A percentile compares a stretch with the other conserved stretches of the same genome.
Conservation (phyloP, 306 rosid genomes). For the Biancaea sappan region DNA sequence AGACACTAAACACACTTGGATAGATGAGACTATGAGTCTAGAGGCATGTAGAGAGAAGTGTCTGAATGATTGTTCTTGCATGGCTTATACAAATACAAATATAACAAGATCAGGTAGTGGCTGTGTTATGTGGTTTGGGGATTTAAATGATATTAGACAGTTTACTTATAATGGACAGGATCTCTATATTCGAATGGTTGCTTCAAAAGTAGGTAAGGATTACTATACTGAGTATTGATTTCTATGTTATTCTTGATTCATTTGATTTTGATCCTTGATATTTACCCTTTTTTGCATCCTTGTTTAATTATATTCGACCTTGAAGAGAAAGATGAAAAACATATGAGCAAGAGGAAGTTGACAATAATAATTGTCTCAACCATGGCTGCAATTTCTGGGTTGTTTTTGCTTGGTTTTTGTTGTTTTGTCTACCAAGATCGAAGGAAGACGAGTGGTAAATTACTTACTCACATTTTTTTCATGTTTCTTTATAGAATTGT, state of each 20-base stretch:
- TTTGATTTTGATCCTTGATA: neutral
- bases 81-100: conserved; percentile 35
- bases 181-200: conserved; percentile 28
- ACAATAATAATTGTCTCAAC: neutral
- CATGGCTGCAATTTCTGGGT: neutral
- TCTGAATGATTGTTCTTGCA: conserved; percentile 38
- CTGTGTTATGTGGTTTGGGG: conserved; percentile 40
- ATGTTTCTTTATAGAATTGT: neutral
- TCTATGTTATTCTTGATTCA: neutral
- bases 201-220: conserved; percentile 27
- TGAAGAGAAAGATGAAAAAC: neutral
- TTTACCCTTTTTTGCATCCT: neutral
- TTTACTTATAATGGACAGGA: conserved; percentile 1
- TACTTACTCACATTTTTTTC: neutral
- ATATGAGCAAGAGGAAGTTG: neutral
- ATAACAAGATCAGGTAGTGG: conserved; percentile 10
- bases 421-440: neutral
- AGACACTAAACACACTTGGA: conserved; percentile 19
- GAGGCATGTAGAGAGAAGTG: conserved; percentile 26
- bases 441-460: neutral
- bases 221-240: neutral
- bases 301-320: neutral
- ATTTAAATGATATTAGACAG: conserved; percentile 33
- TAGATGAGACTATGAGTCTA: neutral
- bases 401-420: neutral